Evolutionary conservation across 176 grass and related monocot genomes (phyloP), one percentile per base, ranked within the genome.

Genomic region (Musa acuminata): DNA sequence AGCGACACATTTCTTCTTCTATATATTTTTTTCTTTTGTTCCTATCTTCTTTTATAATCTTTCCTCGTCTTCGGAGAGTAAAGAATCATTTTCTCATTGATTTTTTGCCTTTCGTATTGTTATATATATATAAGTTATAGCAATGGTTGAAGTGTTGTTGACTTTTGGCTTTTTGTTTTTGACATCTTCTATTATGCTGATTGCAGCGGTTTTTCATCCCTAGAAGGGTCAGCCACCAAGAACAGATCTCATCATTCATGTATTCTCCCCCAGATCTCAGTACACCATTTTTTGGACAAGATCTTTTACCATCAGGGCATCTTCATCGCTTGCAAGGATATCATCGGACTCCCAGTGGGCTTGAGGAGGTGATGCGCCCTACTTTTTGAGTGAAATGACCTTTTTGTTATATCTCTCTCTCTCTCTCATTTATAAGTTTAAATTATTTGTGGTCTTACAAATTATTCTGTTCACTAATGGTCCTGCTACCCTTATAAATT

Each of bases 311-410:
- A 12, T 77, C 84, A 8, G 86, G 82, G 25, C 79, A 71, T 35
- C 71, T 55, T 71, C 82, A 73, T 68, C 82, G 72, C 13, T 81
- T 81, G 82, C 90, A 87, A 79, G 81, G 81, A 22, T 83, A 73
- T 52, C 66, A 62, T 64, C 82, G 85, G 73, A 63, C 80, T 19
- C 80, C 79, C 23, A 69, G 60, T 25, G 88, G 86, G 24, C 64
- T 83, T 7, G 87, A 98, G 77, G 86, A 94, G 58, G 95, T 90
- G 85, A 84, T 91, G 49, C 17, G 20, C 8, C 5, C 35, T 10
- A 10, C 21, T 20, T 13, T 70, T 69, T 69, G 17, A 69, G 11
- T 11, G 14, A 17, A 2, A 69, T n/a, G 8, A 43, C 5, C 50
- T 1, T 25, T 65, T 43, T 43, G 35, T 43, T 43, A 43, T n/a